Base-by-base conservation (phyloP, 1,139 yeast genomes). In the Sugiyamaella grinbergsii region DNA sequence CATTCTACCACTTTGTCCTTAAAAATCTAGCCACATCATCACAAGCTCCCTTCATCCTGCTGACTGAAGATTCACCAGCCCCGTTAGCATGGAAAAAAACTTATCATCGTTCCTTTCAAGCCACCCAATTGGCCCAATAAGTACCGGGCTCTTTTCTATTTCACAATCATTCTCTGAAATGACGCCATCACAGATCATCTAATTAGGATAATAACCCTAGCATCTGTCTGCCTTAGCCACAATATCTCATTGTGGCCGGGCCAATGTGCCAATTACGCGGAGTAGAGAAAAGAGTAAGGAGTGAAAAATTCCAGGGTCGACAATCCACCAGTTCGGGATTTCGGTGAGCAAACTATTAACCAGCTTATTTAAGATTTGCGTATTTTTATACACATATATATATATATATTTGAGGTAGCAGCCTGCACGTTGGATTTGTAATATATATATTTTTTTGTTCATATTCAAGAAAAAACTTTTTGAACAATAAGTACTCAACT, bases 281-380 rank as follows among this genome's bases (percentile, higher is more conserved):
- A 23, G 29, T 28, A 10, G 5, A 15, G 33, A n/a, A n/a, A n/a
- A 16, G 20, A 26, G 15, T 26, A 13, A 40, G 13, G 22, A 16
- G 43, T 40, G 43, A 40, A 40, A 40, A 40, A 40, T 40, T 40
- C n/a, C 22, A 40, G 43, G 43, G 43, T 28, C 43, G 20, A 16
- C 23, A 11, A 10, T n/a, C 18, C 19, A 18, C 28, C 43, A 40
- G 43, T 40, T 40, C 11, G 34, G 43, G 28, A 28, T 40, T 8
- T 38, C n/a, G 43, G 28, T 40, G 43, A 40, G 43, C 43, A 28
- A 16, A 16, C 10, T 19, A 13, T 19, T 5, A 4, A 15, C 6
- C 23, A 16, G 20, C n/a, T n/a, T n/a, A n/a, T n/a, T n/a, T n/a
- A n/a, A n/a, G n/a, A n/a, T n/a, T n/a, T n/a, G n/a, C n/a, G n/a